These are phyloP conservation scores for Myochromella boudieri DNA, from an alignment of 768 basidiomycete species.

Conservation along the genomic window DNA sequence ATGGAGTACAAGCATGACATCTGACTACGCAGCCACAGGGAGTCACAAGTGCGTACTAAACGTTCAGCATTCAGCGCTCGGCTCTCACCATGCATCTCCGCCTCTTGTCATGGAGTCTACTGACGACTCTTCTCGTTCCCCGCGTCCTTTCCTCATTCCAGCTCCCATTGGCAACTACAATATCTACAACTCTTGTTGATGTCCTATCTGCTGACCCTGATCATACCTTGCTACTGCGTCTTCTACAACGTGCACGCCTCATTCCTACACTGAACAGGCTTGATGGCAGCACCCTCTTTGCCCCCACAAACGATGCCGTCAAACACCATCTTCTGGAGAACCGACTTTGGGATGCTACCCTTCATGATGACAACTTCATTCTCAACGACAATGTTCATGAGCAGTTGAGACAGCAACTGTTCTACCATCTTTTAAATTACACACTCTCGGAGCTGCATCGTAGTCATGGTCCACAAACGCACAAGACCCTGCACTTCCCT, in stretches of 20 bases:
- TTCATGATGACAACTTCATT: constrained; percentile 35
- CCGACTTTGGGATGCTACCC: constrained; percentile 35
- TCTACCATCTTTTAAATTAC: constrained; percentile 92
- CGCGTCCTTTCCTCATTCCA: constrained; percentile 33
- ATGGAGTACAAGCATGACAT: constrained; percentile 39
- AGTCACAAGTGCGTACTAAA: not conserved
- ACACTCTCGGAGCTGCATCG: constrained; percentile 51
- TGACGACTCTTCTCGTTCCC: constrained; percentile 26
- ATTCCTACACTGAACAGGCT: constrained; percentile 91
- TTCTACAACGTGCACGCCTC: constrained; percentile 83
- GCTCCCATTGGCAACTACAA: constrained; percentile 23
- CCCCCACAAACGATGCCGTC: constrained; percentile 93
- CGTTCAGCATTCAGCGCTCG: not conserved
- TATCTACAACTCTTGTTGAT: constrained; percentile 71
- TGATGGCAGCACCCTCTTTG: constrained; percentile 83
- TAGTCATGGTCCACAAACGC: constrained; percentile 37
- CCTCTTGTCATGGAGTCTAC: constrained; percentile 19
- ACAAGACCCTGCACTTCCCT: constrained; percentile 75
- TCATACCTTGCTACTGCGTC: constrained; percentile 69
- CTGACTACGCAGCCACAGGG: not conserved
- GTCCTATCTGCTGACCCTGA: constrained; percentile 73
- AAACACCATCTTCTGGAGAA: constrained; percentile 40
- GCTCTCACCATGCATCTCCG: constrained; percentile 17
- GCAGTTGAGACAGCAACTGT: constrained; percentile 83
- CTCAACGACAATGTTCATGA: constrained; percentile 81